Conservation (phyloP, 2,329 filamentous ascomycete species). For the Fusarium palustre region DNA sequence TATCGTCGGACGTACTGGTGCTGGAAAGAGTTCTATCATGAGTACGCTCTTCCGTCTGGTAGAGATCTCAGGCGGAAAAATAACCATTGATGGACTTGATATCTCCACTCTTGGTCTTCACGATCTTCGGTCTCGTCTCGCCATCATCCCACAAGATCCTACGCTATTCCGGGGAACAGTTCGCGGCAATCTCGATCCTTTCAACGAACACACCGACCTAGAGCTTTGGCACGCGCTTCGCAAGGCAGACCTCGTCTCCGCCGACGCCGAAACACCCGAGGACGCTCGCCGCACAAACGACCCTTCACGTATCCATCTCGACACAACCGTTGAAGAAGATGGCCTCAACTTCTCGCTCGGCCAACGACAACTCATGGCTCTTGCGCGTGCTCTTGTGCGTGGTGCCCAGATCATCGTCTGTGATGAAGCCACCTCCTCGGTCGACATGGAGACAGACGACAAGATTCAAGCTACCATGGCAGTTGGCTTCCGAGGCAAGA, state of each 20-base stretch:
- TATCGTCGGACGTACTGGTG: slow-evolving; percentile 83
- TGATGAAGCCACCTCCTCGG: slow-evolving; percentile 92
- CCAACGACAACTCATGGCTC: slow-evolving; percentile 93
- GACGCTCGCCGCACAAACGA: slow-evolving; percentile 76
- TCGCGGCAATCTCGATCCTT: slow-evolving; percentile 83
- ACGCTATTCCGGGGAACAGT: slow-evolving; percentile 86
- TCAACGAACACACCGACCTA: slow-evolving; percentile 80
- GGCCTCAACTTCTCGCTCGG: slow-evolving; percentile 96
- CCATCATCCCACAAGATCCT: slow-evolving; percentile 87
- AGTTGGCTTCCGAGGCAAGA: slow-evolving; percentile 85
- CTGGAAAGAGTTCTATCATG: slow-evolving; percentile 88
- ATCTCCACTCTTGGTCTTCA: slow-evolving; percentile 80
- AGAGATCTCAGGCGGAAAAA: slow-evolving; percentile 71
- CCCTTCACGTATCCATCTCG: slow-evolving; percentile 78
- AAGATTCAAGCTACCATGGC: slow-evolving; percentile 94
- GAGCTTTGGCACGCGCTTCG: slow-evolving; percentile 82
- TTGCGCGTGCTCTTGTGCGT: slow-evolving; percentile 89
- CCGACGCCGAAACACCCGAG: slow-evolving; percentile 71
- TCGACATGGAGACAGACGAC: slow-evolving; percentile 96
- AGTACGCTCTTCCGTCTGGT: slow-evolving; percentile 82
- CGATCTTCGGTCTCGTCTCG: slow-evolving; percentile 79
- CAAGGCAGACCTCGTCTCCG: slow-evolving; percentile 77
- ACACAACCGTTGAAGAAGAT: slow-evolving; percentile 89
- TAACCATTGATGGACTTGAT: slow-evolving; percentile 74
- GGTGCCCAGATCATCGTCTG: slow-evolving; percentile 93